These are phyloP conservation scores for Lipomyces spencermartinsiae DNA, from an alignment of 805 yeast genomes.

Conservation along the genomic window DNA sequence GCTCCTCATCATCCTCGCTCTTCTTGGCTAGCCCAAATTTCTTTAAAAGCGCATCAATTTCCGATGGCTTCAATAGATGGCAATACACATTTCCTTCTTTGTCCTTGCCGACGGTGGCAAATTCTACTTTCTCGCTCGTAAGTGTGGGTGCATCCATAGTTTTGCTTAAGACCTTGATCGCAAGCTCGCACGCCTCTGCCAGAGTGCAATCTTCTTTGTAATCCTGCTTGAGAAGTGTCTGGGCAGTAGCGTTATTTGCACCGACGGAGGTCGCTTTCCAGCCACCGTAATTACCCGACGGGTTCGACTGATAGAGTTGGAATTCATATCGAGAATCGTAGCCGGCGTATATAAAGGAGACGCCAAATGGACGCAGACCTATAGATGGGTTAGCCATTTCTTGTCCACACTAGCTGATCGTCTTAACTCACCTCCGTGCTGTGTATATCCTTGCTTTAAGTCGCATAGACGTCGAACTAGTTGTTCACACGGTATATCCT, in stretches of 20 bases:
- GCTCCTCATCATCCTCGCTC: conserved; percentile 55
- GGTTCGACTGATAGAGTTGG: conserved; percentile 93
- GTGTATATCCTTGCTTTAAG: conserved; percentile 96
- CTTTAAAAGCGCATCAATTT: conserved; percentile 75
- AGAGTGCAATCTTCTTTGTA: conserved; percentile 77
- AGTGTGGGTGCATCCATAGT: conserved; percentile 89
- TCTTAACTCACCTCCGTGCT: conserved; percentile 74
- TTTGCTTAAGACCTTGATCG: conserved; percentile 88
- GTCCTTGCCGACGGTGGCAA: conserved; percentile 73
- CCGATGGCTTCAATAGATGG: conserved; percentile 79
- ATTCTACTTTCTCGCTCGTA: conserved; percentile 89
- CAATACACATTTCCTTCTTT: conserved; percentile 61
- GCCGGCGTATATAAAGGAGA: conserved; percentile 94
- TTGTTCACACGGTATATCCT: conserved; percentile 91
- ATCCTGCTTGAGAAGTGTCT: conserved; percentile 92
- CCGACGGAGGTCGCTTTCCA: conserved; percentile 99
- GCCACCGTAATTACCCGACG: conserved; percentile 96
- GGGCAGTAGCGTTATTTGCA: conserved; percentile 95
- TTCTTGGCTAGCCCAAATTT: conserved; percentile 71
- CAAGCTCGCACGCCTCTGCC: conserved; percentile 79
- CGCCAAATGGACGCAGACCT: conserved; percentile 95
- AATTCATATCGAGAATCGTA: conserved; percentile 82
- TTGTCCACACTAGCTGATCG: not conserved
- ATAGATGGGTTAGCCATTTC: not conserved
- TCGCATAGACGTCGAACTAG: conserved; percentile 90